Conservation (phyloP, 2,329 filamentous ascomycete species). For the Septoria linicola region DNA sequence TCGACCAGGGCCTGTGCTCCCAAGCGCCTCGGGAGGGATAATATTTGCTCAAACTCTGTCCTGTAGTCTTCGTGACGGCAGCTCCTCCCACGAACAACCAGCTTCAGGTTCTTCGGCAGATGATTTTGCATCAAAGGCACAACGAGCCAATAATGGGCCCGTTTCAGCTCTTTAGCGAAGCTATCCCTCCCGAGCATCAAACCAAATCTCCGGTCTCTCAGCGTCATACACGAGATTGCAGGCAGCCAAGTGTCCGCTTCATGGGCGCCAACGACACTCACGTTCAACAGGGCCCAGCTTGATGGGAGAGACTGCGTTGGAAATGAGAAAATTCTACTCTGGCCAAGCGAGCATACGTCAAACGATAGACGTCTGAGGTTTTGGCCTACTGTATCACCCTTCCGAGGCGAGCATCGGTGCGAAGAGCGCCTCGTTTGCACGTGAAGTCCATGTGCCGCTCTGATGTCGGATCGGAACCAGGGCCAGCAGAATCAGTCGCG, state of each 20-base stretch:
- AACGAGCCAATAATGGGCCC: background rate
- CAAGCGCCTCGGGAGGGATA: no score
- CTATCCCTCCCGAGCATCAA: slow-evolving; percentile 26
- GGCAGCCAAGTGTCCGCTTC: slow-evolving; percentile 7
- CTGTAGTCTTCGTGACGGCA: background rate
- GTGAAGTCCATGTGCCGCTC: slow-evolving; percentile 25
- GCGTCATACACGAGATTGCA: slow-evolving; percentile 23
- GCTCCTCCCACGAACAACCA: slow-evolving; percentile 1
- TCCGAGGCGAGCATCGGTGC: slow-evolving; percentile 13
- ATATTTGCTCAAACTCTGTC: background rate
- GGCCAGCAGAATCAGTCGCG: background rate
- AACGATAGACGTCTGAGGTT: slow-evolving; percentile 28
- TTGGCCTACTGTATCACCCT: slow-evolving; percentile 22
- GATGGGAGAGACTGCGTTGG: slow-evolving; percentile 1
- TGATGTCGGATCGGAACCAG: slow-evolving; percentile 8
- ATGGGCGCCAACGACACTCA: slow-evolving; percentile 6
- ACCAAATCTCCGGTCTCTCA: slow-evolving; percentile 26
- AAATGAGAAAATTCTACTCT: background rate
- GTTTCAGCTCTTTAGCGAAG: slow-evolving; percentile 20
- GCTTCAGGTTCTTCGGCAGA: background rate
- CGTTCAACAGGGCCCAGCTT: slow-evolving; percentile 6
- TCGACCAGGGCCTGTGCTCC: no score
- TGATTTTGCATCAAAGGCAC: background rate
- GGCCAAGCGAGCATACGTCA: slow-evolving; percentile 25
- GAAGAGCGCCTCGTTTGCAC: slow-evolving; percentile 16